Evolutionary conservation across 176 grass and related monocot genomes (phyloP).

Genomic region (Themeda triandra): DNA sequence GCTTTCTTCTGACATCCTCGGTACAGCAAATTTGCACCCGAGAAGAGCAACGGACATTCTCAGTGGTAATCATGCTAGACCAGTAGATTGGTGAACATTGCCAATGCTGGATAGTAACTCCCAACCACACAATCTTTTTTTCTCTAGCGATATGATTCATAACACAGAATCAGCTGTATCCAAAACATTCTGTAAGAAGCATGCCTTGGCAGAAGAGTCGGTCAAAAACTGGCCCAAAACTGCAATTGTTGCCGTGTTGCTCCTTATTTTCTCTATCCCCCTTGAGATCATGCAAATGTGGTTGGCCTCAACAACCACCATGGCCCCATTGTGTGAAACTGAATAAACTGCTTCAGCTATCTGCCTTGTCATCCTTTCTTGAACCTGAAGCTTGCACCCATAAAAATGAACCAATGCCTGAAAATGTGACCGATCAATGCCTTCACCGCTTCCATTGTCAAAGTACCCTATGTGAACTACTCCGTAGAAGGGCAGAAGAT

Average conservation of each 20-base stretch:
- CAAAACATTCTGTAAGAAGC: constrained; percentile 59
- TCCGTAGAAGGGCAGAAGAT: constrained; percentile 91
- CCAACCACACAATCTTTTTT: neutral
- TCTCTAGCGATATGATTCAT: neutral
- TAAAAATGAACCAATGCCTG: constrained; percentile 77
- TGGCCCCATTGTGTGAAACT: constrained; percentile 44
- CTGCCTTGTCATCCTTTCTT: constrained; percentile 97
- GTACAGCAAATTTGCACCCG: neutral
- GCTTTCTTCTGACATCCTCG: constrained; percentile 15
- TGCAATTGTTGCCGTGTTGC: constrained; percentile 84
- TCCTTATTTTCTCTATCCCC: constrained; percentile 89
- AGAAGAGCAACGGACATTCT: neutral
- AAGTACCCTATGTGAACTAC: constrained; percentile 79
- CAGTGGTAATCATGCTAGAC: neutral
- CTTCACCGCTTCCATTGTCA: constrained; percentile 24
- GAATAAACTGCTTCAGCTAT: constrained; percentile 86
- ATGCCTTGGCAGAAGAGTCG: constrained; percentile 48
- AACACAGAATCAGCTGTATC: constrained; percentile 22
- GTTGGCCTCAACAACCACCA: constrained; percentile 88
- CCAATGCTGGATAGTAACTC: neutral
- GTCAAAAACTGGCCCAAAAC: constrained; percentile 80
- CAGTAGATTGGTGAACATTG: constrained; percentile 6
- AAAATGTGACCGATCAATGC: constrained; percentile 52
- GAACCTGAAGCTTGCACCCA: constrained; percentile 94
- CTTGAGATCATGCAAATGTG: constrained; percentile 96